Evolutionary conservation across 176 grass and related monocot genomes (phyloP), one percentile per base, ranked within the genome.

Genomic region (Rhynchospora breviuscula): DNA sequence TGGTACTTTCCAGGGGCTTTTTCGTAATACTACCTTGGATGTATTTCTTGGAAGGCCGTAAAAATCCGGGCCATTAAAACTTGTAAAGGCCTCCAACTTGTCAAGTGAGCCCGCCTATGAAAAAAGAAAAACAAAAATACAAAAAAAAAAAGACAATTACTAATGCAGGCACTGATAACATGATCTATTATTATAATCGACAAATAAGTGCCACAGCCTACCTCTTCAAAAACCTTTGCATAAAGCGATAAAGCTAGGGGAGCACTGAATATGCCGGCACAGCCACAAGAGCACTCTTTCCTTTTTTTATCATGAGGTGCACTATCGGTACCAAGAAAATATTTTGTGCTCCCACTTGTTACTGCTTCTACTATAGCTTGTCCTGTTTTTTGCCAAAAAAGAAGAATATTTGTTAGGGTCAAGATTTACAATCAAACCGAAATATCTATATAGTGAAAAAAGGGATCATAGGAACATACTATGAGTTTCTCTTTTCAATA

Each of bases 1-100:
- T 6, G 93, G 91, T 25, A 95, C 96, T 89, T 90, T 89, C 96
- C 93, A 95, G 23, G 76, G 22, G 60, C 88, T 89, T 90, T 90
- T 95, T 89, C 70, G 89, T 54, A 99, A 68, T 59, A 90, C 44
- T 82, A 91, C 87, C 83, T 90, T 92, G 21, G 86, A 89, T 21
- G 69, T 87, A 76, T 99, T 99, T 63, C 89, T 95, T 53, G 89
- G 91, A 52, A 99, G 96, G 18, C 96, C 93, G 69, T 99, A 95
- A 86, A 99, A 99, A 85, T 99, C 93, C 31, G 96, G 91, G 58
- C 96, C 96, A 4, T 99, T 93, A 84, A 99, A 95, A 83, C 96
- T 95, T 81, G 96, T 90, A 84, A 99, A 99, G 12, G 88, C 88
- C 87, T 99, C 91, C 17, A 99, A 81, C 52, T 99, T 93, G 86